Evolutionary conservation across 139 green algal species (phyloP).

Genomic region (Penium margaritaceum): DNA sequence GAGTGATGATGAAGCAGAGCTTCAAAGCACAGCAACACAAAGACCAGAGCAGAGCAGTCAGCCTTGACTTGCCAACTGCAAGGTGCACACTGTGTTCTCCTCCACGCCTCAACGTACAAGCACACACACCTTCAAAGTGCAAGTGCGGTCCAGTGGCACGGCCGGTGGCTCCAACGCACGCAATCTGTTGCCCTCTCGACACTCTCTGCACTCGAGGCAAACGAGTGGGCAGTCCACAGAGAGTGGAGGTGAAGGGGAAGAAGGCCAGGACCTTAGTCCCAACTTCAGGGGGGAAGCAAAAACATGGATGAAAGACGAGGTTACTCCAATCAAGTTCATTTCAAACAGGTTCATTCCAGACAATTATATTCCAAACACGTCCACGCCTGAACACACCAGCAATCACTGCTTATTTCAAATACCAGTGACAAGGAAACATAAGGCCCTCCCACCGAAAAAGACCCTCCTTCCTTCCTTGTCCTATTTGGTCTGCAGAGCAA

Average conservation of each 20-base stretch:
- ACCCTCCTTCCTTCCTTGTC: no score
- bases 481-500: no score
- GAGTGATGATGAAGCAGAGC: neutral
- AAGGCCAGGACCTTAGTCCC: no score
- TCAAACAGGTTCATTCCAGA: no score
- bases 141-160: conserved; percentile 23
- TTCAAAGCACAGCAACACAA: neutral
- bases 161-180: conserved; percentile 17
- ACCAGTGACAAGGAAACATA: no score
- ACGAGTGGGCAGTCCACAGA: neutral
- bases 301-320: no score
- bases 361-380: no score
- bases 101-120: neutral
- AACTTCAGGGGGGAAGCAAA: no score
- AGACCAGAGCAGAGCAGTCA: neutral
- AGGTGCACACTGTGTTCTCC: neutral
- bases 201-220: conserved; percentile 6
- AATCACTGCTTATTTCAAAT: no score
- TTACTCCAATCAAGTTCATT: no score
- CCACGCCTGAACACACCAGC: no score
- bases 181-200: conserved; percentile 23
- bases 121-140: conserved; percentile 28
- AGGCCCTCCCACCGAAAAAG: no score
- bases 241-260: neutral
- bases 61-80: neutral